Base-by-base conservation (phyloP, 305 asterid genomes). In the Withania somnifera region DNA sequence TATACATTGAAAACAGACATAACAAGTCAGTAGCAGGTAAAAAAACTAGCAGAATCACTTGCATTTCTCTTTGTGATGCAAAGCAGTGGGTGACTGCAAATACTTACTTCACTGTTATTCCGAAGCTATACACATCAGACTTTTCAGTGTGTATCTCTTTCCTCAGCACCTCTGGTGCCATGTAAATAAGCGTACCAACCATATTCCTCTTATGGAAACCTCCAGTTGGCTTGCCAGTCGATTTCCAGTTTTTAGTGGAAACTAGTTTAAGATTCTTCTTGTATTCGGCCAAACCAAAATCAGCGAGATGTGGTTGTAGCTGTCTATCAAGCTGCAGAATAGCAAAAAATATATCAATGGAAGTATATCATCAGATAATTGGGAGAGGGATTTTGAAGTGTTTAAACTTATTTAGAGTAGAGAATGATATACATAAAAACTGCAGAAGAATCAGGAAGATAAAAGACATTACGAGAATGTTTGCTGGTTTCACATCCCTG, bases 401-500 rank as follows among this genome's bases (percentile, higher is more conserved):
- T 9, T 30, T 53, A 51, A 20, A 30, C 73, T 79, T 36, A 63
- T 80, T 30, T 32, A 50, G 50, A 64, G 45, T 30, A 52, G 78
- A 32, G 60, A 26, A 73, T 28, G 42, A 50, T 69, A 47, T 69
- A 42, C 30, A 84, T 47, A 77, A 63, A 38, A 30, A 68, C 56
- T 77, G 54, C 57, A 80, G 78, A 85, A 60, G 73, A 81, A 47
- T 64, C 71, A 45, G 83, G 80, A 80, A 68, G 75, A 47, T 57
- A 71, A 71, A 86, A 82, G 85, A 81, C 87, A 88, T 95, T 96
- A 96, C 99, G 79, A 96, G 99, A 88, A 96, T 90, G 89, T 96
- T 96, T 87, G 97, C 92, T 32, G 99, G 99, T 90, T 96, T 96
- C 85, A 96, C 95, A 90, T 96, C 99, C 88, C 99, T 90, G 85